Evolutionary conservation across 495 filamentous ascomycete genomes (phyloP), one percentile per base, ranked within the genome.

Genomic region (Aspergillus carlsbadensis): DNA sequence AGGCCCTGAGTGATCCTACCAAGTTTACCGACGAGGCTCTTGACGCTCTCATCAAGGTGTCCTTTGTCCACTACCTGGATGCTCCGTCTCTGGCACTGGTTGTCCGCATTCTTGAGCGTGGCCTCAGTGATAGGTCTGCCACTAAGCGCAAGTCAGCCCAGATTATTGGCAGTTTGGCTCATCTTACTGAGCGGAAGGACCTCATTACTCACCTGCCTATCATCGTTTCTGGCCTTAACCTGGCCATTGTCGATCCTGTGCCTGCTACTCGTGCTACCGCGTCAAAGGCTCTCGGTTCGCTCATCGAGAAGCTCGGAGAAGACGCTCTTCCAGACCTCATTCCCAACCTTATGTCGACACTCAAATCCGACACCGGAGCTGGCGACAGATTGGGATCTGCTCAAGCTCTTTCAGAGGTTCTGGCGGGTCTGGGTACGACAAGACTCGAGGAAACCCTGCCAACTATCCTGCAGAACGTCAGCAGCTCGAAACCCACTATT

Each of bases 281-380:
- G 33, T 98, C 94, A 20, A 96, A 96, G 67, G 94, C 94, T 31
- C 80, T 98, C 24, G 94, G 94, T 41, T 97, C 95, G 0, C 78
- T 96, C 10, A 87, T 98, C 43, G 94, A 98, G 76, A 98, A 98
- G 73, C 84, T 98, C 52, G 94, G 94, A 69, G 94, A 98, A 68
- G 94, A 98, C 70, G 89, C 95, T 47, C 77, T 98, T 46, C 94
- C 94, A 24, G 95, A 98, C 68, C 90, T 98, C 47, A 98, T 98
- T 56, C 94, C 94, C 33, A 92, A 91, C 62, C 87, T 98, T 57
- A 98, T 98, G 94, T 78, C 89, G 60, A 96, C 92, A 11, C 87
- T 98, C 73, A 98, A 96, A 70, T 96, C 94, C 14, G 94, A 98
- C 60, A 93, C 92, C 26, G 92, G 95, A 39, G 94, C 94, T 41